phyloP scores from a whole-genome alignment of 2,329 filamentous ascomycete species.

The Dissoconium aciculare region DNA sequence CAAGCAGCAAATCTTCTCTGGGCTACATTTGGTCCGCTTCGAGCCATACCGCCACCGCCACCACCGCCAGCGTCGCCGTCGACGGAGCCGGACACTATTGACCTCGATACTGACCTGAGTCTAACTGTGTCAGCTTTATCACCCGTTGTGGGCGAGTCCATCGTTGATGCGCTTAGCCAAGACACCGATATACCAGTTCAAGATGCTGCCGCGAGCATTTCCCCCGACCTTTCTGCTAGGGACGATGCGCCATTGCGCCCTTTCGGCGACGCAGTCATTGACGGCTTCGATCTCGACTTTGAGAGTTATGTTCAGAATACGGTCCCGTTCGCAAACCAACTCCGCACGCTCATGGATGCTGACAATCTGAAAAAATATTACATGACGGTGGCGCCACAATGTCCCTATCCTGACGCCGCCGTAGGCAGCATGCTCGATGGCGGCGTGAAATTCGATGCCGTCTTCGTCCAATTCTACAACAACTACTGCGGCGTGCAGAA shows the following conservation, averaged over 20 bases:
- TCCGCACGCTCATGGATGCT: slow-evolving; percentile 20
- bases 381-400: slow-evolving; percentile 29
- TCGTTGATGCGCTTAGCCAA: background rate
- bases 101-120: background rate
- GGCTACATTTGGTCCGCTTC: slow-evolving; percentile 51
- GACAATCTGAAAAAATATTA: slow-evolving; percentile 27
- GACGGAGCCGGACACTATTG: background rate
- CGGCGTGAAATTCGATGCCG: slow-evolving; percentile 43
- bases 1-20: slow-evolving; percentile 49
- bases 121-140: background rate
- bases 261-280: slow-evolving; percentile 49
- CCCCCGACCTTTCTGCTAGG: background rate
- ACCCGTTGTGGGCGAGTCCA: background rate
- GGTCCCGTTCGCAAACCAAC: slow-evolving; percentile 32
- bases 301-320: slow-evolving; percentile 47
- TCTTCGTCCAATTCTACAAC: slow-evolving; percentile 33
- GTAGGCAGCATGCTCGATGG: slow-evolving; percentile 30
- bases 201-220: background rate
- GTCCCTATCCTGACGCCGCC: slow-evolving; percentile 25
- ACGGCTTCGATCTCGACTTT: slow-evolving; percentile 68
- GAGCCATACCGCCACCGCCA: too few species aligned
- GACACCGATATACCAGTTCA: background rate
- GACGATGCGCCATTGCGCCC: slow-evolving; percentile 40
- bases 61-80: background rate
- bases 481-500: slow-evolving; percentile 31